phyloP scores from a whole-genome alignment of 352 stramenopile species.

The Globisporangium orthogonon region DNA sequence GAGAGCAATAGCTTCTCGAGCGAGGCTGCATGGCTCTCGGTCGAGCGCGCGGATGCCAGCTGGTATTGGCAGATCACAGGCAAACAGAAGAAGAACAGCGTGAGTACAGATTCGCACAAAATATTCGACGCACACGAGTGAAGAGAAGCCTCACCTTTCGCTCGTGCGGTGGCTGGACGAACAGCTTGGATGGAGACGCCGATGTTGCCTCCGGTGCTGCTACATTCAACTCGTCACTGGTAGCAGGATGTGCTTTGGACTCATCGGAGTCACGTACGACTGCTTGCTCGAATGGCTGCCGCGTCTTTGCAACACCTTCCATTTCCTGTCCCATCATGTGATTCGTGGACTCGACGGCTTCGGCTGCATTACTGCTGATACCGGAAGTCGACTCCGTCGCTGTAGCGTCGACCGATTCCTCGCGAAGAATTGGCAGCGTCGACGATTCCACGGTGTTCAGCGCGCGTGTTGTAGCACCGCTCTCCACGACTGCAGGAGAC shows the following conservation, averaged over 20 bases:
- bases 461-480: too few relatives aligned
- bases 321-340: not conserved
- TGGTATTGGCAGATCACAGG: not conserved
- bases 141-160: not conserved
- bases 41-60: not conserved
- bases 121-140: not conserved
- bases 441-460: not conserved
- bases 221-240: too few relatives aligned
- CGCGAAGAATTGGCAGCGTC: not conserved
- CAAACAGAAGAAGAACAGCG: not conserved
- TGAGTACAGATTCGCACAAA: not conserved
- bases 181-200: constrained; percentile 1
- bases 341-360: not conserved
- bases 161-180: not conserved
- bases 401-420: not conserved
- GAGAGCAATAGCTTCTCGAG: constrained; percentile 52
- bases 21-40: not conserved
- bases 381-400: not conserved
- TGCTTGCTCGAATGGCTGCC: not conserved
- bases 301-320: not conserved
- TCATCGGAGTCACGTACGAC: not conserved
- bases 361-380: not conserved
- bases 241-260: not conserved
- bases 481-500: not conserved
- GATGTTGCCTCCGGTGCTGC: not conserved